Base-by-base conservation (phyloP, 2,329 filamentous ascomycete species). In the Sordariomycetes sp. region DNA sequence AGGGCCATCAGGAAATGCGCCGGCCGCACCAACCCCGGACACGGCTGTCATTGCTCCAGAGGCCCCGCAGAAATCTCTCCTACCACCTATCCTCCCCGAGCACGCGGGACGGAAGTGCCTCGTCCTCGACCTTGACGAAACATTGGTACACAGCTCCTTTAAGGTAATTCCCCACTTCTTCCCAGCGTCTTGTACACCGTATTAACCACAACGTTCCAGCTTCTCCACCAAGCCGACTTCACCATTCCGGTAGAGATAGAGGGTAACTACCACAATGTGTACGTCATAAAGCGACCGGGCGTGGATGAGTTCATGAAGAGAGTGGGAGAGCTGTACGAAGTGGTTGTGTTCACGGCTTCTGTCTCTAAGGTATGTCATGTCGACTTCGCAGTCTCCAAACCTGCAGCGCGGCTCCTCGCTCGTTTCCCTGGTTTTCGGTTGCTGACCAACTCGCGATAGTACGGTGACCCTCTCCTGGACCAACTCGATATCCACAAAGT, bases 241-340 rank as follows among this genome's bases (percentile, higher is more conserved):
- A 99, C 94, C 6, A 97, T 99, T 69, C 94, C 94, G 0, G 94
- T 99, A 34, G 94, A 99, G 69, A 99, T 99, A 63, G 94, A 99
- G 76, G 94, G 94, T 59, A 95, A 96, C 72, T 97, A 95, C 70
- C 94, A 99, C 75, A 99, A 99, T 68, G 95, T 99, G 58, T 99
- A 99, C 70, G 94, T 99, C 63, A 99, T 99, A 72, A 99, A 99
- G 76, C 85, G 94, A 67, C 94, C 94, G n/a, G 94, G 94, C 58
- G 94, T 99, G 22, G 94, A 99, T 69, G 87, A 95, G 63, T 99
- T 99, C 73, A 97, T 99, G 90, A 97, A 97, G 79, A 81, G 94
- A 60, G 92, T 99, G 40, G 94, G 94, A 55, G 94, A 99, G 74
- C 79, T 99, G 55, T 99, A 97, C 68, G 94, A 99, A 75, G 93